These are phyloP conservation scores for Podosphaera xanthii DNA, from an alignment of 2,329 filamentous ascomycete species.

Conservation along the genomic window DNA sequence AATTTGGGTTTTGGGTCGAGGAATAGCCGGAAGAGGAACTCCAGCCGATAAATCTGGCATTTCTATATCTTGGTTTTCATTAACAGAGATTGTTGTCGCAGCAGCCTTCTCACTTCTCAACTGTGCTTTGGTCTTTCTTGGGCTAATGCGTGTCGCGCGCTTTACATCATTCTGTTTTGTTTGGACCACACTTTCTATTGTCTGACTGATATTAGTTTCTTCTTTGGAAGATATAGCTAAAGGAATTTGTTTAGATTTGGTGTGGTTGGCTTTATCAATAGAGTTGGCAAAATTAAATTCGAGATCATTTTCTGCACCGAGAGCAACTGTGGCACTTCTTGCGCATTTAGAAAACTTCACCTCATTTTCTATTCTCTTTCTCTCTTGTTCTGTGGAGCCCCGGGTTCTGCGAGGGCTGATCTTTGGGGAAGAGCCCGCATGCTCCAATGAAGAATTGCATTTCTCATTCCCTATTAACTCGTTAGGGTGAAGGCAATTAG, in stretches of 20 bases:
- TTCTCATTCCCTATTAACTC: neutral
- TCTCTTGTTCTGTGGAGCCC: constrained; percentile 36
- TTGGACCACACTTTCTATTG: constrained; percentile 23
- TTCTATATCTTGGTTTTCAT: constrained; percentile 25
- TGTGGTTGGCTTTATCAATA: constrained; percentile 39
- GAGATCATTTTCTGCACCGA: constrained; percentile 34
- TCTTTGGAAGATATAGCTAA: constrained; percentile 16
- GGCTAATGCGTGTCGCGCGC: constrained; percentile 26
- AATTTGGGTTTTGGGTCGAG: constrained; percentile 26
- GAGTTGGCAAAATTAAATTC: constrained; percentile 49
- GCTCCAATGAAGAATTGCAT: neutral
- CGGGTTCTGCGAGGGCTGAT: constrained; percentile 24
- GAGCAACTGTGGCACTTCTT: constrained; percentile 34
- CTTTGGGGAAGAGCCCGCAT: constrained; percentile 2
- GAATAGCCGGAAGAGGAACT: constrained; percentile 32
- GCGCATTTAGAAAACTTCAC: constrained; percentile 38
- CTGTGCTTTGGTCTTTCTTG: constrained; percentile 24
- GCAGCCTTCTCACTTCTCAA: constrained; percentile 15
- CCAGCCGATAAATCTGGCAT: constrained; percentile 30
- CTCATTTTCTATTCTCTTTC: constrained; percentile 36
- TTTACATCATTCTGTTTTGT: constrained; percentile 17
- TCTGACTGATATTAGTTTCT: constrained; percentile 14
- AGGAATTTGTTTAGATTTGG: constrained; percentile 33
- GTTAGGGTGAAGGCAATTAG: no score
- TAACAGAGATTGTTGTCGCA: constrained; percentile 15